Evolutionary conservation across 192 early-diverging fungal genomes (phyloP), one percentile per base, ranked within the genome.

Genomic region (Coemansia sp.): DNA sequence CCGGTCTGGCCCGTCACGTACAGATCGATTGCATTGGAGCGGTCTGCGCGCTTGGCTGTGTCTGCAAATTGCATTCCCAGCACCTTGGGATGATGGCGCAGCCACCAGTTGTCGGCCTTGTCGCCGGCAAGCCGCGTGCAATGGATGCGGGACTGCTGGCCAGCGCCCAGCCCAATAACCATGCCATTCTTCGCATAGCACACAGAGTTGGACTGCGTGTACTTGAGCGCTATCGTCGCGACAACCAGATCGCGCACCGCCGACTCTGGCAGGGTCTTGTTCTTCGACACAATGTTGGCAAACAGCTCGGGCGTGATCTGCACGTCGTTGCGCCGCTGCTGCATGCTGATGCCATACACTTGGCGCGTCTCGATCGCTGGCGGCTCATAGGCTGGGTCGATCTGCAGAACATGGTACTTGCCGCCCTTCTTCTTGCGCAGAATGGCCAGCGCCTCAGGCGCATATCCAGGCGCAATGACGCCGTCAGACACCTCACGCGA

Each of bases 21-120:
- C 23, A 95, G 85, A 73, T 99, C 97, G 68, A 99, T 99, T 62
- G 96, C 96, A 83, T 98, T 99, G 63, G 95, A 92, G 72, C 91
- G 91, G 82, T 99, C 95, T 34, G 97, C 90, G 60, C 97, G 92
- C 87, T 99, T 99, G 68, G 90, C 86, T 18, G 78, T 81, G 72
- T 88, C 85, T 75, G 94, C 93, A 79, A 99, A 99, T 60, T 89
- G 74, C 78, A 99, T 89, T 56, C 67, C 91, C 45, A 98, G 85
- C 36, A 98, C 94, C 75, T 90, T 91, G 70, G 96, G 95, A 85
- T 99, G 96, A 78, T 98, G 95, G 61, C 97, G 91, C 83, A 93
- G 75, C 95, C 95, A 98, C 94, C 94, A 97, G 89, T 95, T 96
- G 75, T 99, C 95, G 39, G 95, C 95, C 89, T 99, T 99, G 68